These are phyloP conservation scores for Vishniacozyma victoriae DNA, from an alignment of 768 basidiomycete genomes.

Conservation along the genomic window DNA sequence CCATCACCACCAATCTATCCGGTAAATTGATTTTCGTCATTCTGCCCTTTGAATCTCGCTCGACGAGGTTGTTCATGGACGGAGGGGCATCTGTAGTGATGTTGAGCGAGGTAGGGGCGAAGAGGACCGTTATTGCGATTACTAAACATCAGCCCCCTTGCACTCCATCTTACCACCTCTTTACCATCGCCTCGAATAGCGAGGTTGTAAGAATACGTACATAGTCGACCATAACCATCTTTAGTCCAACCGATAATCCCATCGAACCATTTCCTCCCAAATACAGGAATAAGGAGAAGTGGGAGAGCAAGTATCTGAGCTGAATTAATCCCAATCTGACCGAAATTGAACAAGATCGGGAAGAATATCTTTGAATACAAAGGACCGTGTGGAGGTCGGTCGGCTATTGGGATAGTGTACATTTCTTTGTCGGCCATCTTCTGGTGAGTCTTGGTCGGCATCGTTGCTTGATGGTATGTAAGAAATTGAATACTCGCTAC, in stretches of 20 bases:
- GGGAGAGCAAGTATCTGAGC: conserved; percentile 69
- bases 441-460: not conserved
- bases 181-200: no score
- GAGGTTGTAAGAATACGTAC: conserved; percentile 44
- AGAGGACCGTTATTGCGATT: conserved; percentile 37
- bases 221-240: conserved; percentile 68
- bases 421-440: conserved; percentile 18
- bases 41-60: conserved; percentile 56
- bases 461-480: not conserved
- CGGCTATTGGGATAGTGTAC: conserved; percentile 45
- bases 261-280: conserved; percentile 57
- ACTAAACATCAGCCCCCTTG: conserved; percentile 19
- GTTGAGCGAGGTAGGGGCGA: conserved; percentile 34
- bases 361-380: conserved; percentile 31
- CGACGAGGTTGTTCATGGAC: conserved; percentile 52
- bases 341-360: conserved; percentile 53
- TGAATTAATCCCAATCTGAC: conserved; percentile 63
- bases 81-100: conserved; percentile 38
- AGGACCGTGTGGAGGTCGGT: conserved; percentile 37
- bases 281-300: conserved; percentile 60
- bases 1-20: conserved; percentile 71
- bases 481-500: no score
- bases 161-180: not conserved
- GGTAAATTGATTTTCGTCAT: conserved; percentile 65
- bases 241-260: conserved; percentile 73